phyloP scores from a whole-genome alignment of 2,329 filamentous ascomycete genomes.

The Trichoderma lentiforme region DNA sequence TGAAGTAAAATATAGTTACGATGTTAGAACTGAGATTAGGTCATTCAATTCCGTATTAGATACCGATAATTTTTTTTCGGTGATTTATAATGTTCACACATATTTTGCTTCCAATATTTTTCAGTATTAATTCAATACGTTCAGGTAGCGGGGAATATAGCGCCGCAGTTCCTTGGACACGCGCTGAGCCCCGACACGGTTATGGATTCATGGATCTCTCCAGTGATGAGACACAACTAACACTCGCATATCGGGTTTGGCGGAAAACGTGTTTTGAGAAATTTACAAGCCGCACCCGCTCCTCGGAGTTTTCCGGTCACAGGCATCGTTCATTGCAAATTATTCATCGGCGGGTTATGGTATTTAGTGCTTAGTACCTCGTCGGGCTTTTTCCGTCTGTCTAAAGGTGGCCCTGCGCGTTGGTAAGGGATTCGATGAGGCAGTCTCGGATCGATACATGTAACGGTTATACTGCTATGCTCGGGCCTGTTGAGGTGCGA shows the following conservation, averaged over 20 bases:
- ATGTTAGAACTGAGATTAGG: neutral
- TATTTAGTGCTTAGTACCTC: neutral
- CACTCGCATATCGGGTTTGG: neutral
- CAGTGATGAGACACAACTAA: neutral
- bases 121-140: neutral
- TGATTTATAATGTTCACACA: neutral
- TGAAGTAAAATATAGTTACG: neutral
- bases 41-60: neutral
- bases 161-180: neutral
- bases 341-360: neutral
- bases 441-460: neutral
- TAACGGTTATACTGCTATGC: neutral
- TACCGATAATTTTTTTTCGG: neutral
- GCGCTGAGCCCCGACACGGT: neutral
- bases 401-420: neutral
- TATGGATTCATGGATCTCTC: neutral
- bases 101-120: neutral
- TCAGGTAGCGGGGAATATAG: neutral
- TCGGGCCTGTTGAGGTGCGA: neutral
- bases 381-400: neutral
- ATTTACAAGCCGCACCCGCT: neutral
- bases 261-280: neutral
- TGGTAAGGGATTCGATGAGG: neutral
- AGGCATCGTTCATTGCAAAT: neutral
- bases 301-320: neutral